phyloP scores from a whole-genome alignment of 1,284 basidiomycete genomes.

The Ceratobasidium sp. region DNA sequence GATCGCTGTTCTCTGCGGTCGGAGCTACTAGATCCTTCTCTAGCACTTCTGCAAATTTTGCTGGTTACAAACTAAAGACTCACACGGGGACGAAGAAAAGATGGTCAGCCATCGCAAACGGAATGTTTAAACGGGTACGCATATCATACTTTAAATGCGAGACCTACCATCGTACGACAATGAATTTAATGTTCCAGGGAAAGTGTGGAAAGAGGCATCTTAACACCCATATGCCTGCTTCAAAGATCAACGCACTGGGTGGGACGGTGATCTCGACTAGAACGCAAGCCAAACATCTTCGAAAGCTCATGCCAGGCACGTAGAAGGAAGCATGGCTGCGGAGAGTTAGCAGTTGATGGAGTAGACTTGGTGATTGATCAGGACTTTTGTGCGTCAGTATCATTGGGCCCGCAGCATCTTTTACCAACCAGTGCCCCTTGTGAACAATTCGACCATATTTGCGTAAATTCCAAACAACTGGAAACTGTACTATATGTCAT shows the following conservation, averaged over 20 bases:
- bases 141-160: not conserved
- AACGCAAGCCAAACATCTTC: constrained; percentile 33
- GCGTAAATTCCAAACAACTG: no score
- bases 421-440: no score
- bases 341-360: not conserved
- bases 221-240: constrained; percentile 69
- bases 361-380: no score
- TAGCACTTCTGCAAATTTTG: constrained; percentile 8
- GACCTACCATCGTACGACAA: not conserved
- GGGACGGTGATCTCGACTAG: constrained; percentile 65
- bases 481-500: no score
- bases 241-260: constrained; percentile 67
- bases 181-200: constrained; percentile 55
- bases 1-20: constrained; percentile 54
- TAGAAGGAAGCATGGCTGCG: not conserved
- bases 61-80: constrained; percentile 65
- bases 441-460: no score
- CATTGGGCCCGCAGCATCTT: no score
- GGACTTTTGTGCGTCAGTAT: no score
- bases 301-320: constrained; percentile 20
- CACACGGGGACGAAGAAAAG: constrained; percentile 81
- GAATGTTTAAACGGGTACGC: constrained; percentile 75
- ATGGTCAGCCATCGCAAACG: constrained; percentile 70
- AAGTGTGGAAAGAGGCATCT: constrained; percentile 72
- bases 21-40: constrained; percentile 50